Percentiles rank a stretch among this genome's conserved stretches.
Conservation (phyloP, 2,329 filamentous ascomycete species). For the Cytospora chrysosperma region DNA sequence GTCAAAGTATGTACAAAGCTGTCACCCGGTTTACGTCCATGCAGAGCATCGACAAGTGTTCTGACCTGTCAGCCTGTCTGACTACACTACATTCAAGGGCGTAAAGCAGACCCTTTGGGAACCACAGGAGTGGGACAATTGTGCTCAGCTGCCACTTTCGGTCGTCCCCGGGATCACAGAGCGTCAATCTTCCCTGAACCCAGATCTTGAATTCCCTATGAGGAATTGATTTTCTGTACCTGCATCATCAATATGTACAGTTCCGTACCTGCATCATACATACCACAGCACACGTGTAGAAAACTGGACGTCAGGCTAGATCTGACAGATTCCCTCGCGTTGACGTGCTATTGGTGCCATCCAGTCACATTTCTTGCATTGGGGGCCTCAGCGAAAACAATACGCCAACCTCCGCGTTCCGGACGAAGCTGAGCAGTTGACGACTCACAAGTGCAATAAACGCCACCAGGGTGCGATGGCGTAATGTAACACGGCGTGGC, state of each 20-base stretch:
- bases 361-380: slow-evolving; percentile 5
- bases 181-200: slow-evolving; percentile 14
- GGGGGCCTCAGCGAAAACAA: neutral
- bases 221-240: slow-evolving; percentile 7
- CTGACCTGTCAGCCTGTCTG: no score
- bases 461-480: no score
- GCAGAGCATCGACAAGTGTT: neutral
- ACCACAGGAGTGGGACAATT: neutral
- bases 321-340: neutral
- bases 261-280: slow-evolving; percentile 13
- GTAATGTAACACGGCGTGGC: neutral
- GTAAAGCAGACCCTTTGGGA: neutral
- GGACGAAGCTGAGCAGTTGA: neutral
- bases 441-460: neutral
- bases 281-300: neutral
- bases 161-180: slow-evolving; percentile 7
- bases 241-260: neutral
- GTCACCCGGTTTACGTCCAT: neutral
- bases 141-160: slow-evolving; percentile 8
- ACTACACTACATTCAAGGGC: neutral
- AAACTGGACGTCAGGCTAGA: neutral
- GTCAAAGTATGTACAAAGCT: neutral
- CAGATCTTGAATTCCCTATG: slow-evolving; percentile 5
- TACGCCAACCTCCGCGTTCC: neutral
- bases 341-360: slow-evolving; percentile 2